Conservation (phyloP, 2,329 filamentous ascomycete species). For the Aspergillus thermomutatus region DNA sequence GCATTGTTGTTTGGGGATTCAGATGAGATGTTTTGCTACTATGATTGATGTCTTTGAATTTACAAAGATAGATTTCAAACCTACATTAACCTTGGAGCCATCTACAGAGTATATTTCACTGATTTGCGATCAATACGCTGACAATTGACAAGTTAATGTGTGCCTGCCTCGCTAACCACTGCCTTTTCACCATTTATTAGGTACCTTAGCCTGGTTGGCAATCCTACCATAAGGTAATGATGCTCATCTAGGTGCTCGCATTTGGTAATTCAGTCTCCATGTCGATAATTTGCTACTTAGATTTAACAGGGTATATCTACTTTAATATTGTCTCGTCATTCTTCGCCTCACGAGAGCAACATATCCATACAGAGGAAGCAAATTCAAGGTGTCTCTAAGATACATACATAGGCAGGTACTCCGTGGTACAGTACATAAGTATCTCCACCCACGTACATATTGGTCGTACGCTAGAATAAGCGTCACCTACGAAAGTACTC, state of each 20-base stretch:
- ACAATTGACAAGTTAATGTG: neutral
- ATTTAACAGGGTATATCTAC: too few species aligned
- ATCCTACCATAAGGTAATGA: too few species aligned
- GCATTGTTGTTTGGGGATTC: too few species aligned
- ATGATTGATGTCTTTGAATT: too few species aligned
- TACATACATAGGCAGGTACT: neutral
- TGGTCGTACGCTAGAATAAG: neutral
- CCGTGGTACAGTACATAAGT: neutral
- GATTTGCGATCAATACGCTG: neutral
- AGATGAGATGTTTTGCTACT: too few species aligned
- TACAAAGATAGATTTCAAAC: neutral
- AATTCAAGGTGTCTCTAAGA: neutral
- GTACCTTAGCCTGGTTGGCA: too few species aligned
- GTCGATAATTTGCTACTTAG: neutral
- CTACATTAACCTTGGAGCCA: neutral
- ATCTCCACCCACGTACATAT: neutral
- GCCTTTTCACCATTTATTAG: neutral
- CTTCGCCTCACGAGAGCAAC: neutral
- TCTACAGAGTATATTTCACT: neutral
- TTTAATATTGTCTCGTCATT: neutral
- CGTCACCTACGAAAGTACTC: neutral
- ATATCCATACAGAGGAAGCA: neutral
- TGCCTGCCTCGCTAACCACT: neutral
- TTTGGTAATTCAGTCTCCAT: neutral
- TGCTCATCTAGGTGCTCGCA: neutral